Evolutionary conservation across 169 alveolate species (phyloP), one percentile per base, ranked within the genome.

Genomic region (Nephromyces sp.): DNA sequence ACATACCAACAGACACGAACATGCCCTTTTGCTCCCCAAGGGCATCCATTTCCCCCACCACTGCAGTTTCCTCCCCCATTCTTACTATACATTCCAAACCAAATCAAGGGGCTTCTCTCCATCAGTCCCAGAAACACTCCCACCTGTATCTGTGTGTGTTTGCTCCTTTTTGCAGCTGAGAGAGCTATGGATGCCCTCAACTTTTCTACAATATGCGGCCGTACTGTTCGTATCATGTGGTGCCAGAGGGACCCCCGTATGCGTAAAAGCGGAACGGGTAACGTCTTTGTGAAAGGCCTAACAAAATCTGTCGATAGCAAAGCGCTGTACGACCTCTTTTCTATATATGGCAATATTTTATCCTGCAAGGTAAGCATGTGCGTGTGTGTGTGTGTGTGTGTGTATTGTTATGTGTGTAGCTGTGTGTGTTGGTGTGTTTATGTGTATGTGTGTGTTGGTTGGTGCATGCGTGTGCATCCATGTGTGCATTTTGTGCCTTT

Each of bases 231-330:
- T 62, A 88, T 93, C 64, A 80, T 80, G 86, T 80, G 86, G 86
- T 66, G 81, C 53, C 86, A 80, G 70, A 68, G 87, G 0, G 87
- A 93, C 86, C 98, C 98, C 6, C 84, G 92, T 6, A 79, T 94
- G 68, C 89, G 97, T 61, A 92, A 92, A 84, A 87, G 92, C 70
- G 94, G 96, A 31, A 92, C 91, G 21, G 96, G 97, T 1, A 92
- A 93, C 79, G 89, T 95, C 2, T 95, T 92, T 74, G 97, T 95
- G 64, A 94, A 93, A 84, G 94, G 94, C 74, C 86, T 95, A 57
- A 96, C 91, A 83, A 86, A 88, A 68, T 79, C 89, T 64, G 86
- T 92, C 66, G 97, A 92, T 88, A 93, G 94, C 81, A 91, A 92
- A 89, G 95, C 97, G 6, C 85, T 95, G 64, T 90, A 90, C 51